phyloP scores from a whole-genome alignment of 2,329 filamentous ascomycete species.

The Aureobasidium uvarum region DNA sequence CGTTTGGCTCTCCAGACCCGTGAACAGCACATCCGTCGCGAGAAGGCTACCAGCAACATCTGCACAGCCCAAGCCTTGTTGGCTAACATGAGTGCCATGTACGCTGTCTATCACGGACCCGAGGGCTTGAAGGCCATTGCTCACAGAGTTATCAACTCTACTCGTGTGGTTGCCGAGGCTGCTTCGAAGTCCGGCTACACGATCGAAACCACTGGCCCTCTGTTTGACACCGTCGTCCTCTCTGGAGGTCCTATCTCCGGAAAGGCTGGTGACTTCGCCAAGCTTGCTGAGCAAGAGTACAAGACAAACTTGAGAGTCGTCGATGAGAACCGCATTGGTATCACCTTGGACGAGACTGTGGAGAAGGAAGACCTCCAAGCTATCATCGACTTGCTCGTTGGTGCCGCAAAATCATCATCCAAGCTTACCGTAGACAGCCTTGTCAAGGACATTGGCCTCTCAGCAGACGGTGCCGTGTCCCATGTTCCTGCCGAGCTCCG shows the following conservation, averaged over 20 bases:
- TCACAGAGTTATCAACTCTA: conserved; percentile 67
- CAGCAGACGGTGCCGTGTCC: conserved; percentile 34
- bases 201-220: conserved; percentile 41
- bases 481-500: conserved; percentile 60
- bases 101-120: conserved; percentile 91
- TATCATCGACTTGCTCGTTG: conserved; percentile 48
- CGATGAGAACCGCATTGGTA: conserved; percentile 60
- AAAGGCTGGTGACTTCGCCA: conserved; percentile 49
- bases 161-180: conserved; percentile 50
- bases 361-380: conserved; percentile 56
- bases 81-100: conserved; percentile 95
- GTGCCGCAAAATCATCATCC: conserved; percentile 28
- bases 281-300: conserved; percentile 51
- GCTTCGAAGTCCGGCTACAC: conserved; percentile 58
- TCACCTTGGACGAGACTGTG: conserved; percentile 77
- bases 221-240: conserved; percentile 81
- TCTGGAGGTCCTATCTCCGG: conserved; percentile 43
- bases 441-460: conserved; percentile 41
- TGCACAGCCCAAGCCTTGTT: conserved; percentile 92
- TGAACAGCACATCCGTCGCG: conserved; percentile 92
- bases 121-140: conserved; percentile 80
- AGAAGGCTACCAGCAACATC: conserved; percentile 97
- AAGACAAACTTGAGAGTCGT: conserved; percentile 64
- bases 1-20: conserved; percentile 85
- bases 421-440: conserved; percentile 37